Conservation (phyloP, 2,329 filamentous ascomycete species). For the Hypoxylon sp. region DNA sequence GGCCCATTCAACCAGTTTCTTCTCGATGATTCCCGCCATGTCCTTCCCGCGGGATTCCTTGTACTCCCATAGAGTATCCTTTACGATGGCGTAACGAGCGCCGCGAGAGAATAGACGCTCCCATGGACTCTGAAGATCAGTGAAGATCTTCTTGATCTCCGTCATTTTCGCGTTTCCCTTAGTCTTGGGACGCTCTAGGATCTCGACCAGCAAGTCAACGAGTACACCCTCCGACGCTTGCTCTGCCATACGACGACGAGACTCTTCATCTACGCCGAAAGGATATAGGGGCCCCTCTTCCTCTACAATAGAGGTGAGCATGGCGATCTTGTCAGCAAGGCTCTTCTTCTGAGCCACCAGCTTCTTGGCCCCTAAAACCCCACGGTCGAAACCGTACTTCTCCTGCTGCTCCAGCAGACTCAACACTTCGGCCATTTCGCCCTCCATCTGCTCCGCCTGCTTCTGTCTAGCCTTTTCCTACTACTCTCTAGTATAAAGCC, state of each 20-base stretch:
- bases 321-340: neutral
- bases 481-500: neutral
- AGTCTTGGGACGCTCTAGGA: neutral
- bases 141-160: constrained; percentile 1
- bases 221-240: neutral
- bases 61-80: neutral
- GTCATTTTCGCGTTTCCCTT: neutral
- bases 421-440: neutral
- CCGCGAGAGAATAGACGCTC: neutral
- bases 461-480: neutral
- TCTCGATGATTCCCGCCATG: neutral
- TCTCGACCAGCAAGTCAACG: neutral
- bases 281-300: neutral
- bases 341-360: neutral
- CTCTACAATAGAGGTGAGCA: neutral
- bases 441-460: constrained; percentile 2
- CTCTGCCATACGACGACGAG: neutral
- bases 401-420: neutral
- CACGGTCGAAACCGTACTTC: neutral
- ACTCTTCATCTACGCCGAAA: neutral
- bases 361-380: neutral
- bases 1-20: neutral
- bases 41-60: neutral
- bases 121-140: neutral
- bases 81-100: neutral